Base-by-base conservation (phyloP, 2,329 filamentous ascomycete species). In the Drechmeria coniospora region DNA sequence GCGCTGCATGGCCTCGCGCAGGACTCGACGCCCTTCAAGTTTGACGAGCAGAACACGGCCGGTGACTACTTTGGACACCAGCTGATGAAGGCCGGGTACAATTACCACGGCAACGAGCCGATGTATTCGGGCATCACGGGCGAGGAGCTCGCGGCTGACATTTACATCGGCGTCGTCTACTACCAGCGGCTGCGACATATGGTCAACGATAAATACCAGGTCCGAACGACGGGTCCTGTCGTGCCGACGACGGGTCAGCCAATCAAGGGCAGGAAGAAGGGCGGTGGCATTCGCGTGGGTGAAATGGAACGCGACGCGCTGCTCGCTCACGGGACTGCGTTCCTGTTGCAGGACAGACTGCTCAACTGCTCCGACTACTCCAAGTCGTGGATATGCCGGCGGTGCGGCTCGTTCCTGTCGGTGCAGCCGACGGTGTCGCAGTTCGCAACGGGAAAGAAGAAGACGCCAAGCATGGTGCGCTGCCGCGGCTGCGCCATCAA, bases 181-280 rank as follows among this genome's bases (percentile, higher is more conserved):
- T 98, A 98, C 65, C 90, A 98, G 58, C 77, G 90, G 53, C 68
- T 98, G 35, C 70, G 90, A 51, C 90, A 98, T 75, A 98, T 98
- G 90, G 90, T 98, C 31, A 95, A 94, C 68, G 90, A 98, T 57
- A 98, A 98, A 58, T 98, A 81, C 65, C 90, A 98, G 55, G 90
- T 95, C 31, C 76, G 90, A 54, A 95, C 90, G 3, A 95, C 90
- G 0, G 90, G 90, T 30, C 86, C 86, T 1, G 79, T 94, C 23
- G 90, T 90, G 30, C 72, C 78, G 15, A 73, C 90, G 11, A 95
- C 87, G 1, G 86, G 87, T 18, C 90, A 98, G 51, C 90, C 90
- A 22, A 90, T 98, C 64, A 94, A 95, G 63, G 90, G 90, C 38
- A 69, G 90, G 51, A 90, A 92, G 51, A 82, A 87, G 56, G 90